Percentiles rank a stretch among this genome's conserved stretches.
Evolutionary conservation across 2,329 filamentous ascomycete genomes (phyloP).

Genomic region (Dothistroma pini): DNA sequence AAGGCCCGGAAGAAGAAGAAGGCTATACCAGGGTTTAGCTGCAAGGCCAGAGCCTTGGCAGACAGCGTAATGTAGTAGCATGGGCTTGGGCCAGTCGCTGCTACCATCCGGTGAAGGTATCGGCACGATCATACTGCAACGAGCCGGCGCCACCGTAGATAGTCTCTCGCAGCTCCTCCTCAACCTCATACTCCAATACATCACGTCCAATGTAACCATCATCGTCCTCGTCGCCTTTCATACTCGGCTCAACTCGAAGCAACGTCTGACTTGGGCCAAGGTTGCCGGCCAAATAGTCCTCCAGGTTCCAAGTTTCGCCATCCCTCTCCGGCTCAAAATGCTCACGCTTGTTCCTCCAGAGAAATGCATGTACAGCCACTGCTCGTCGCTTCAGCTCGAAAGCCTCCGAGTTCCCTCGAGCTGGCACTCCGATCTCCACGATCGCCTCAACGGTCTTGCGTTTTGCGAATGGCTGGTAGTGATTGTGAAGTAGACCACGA

Average conservation of each 20-base stretch:
- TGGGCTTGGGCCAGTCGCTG: neutral
- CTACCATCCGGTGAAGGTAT: constrained; percentile 22
- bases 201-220: constrained; percentile 21
- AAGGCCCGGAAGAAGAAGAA: neutral
- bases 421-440: constrained; percentile 5
- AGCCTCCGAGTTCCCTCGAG: neutral
- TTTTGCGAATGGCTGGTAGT: constrained; percentile 23
- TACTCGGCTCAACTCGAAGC: constrained; percentile 12
- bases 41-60: neutral
- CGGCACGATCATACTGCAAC: constrained; percentile 16
- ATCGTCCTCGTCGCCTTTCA: constrained; percentile 18
- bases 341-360: constrained; percentile 6
- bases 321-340: neutral
- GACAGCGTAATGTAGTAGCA: neutral
- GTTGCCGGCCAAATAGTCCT: constrained; percentile 24
- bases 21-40: neutral
- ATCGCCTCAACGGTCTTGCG: constrained; percentile 21
- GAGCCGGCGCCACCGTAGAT: constrained; percentile 12
- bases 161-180: constrained; percentile 14
- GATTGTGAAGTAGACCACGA: constrained; percentile 23
- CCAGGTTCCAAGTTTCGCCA: constrained; percentile 22
- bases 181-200: constrained; percentile 12
- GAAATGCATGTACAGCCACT: constrained; percentile 13
- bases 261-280: constrained; percentile 11
- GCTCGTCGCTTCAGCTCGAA: neutral